Percentiles rank a stretch among this genome's conserved stretches.
phyloP scores from a whole-genome alignment of 371 early-diverging fungal species.

The Capillidium rhysosporum region DNA sequence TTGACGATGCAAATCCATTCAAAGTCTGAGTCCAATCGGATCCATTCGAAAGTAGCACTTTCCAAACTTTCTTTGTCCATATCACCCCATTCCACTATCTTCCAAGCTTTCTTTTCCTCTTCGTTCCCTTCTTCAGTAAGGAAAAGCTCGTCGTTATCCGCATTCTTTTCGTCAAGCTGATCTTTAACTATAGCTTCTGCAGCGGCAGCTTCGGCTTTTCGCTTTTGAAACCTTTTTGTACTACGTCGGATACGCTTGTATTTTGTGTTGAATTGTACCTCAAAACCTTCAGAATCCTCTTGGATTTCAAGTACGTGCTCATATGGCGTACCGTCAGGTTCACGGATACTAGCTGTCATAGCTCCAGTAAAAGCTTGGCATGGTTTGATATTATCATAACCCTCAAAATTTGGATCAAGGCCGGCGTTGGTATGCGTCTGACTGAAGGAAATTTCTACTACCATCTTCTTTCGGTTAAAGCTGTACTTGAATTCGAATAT shows the following conservation, averaged over 20 bases:
- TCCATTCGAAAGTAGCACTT: conserved; percentile 81
- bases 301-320: conserved; percentile 82
- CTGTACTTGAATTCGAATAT: conserved; percentile 50
- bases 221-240: conserved; percentile 57
- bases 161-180: conserved; percentile 25
- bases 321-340: conserved; percentile 83
- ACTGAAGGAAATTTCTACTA: conserved; percentile 68
- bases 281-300: conserved; percentile 45
- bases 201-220: conserved; percentile 57
- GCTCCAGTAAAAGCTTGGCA: conserved; percentile 37
- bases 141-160: conserved; percentile 24
- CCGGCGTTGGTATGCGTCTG: conserved; percentile 49
- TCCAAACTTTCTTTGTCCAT: conserved; percentile 54
- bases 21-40: conserved; percentile 88
- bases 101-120: conserved; percentile 47
- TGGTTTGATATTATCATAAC: neutral
- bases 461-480: conserved; percentile 86
- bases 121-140: conserved; percentile 47
- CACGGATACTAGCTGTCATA: conserved; percentile 76
- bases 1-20: conserved; percentile 79
- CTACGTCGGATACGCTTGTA: conserved; percentile 82
- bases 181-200: conserved; percentile 50
- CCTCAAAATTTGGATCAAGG: conserved; percentile 16
- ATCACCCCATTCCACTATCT: conserved; percentile 62
- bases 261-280: conserved; percentile 88